Conservation (phyloP, 345 rosid genomes). For the Eucalyptus guilfoylei region DNA sequence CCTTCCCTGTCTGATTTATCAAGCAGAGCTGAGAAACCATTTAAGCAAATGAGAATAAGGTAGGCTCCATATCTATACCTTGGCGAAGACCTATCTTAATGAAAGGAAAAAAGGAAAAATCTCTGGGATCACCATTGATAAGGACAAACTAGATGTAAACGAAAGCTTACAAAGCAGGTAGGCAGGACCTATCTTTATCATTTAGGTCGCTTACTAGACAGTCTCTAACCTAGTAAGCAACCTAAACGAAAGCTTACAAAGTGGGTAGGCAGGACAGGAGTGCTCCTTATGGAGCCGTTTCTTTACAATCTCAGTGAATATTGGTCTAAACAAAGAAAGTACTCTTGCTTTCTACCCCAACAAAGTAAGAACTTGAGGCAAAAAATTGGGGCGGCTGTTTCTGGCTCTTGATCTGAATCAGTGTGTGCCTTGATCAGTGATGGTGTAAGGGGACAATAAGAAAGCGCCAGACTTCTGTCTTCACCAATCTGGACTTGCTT, state of each 20-base stretch:
- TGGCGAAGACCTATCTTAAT: background rate
- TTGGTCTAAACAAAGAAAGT: background rate
- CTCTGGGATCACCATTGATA: background rate
- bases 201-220: too few relatives aligned
- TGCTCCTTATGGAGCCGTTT: background rate
- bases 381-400: background rate
- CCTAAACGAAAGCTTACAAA: background rate
- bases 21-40: background rate
- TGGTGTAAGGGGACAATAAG: background rate
- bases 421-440: background rate
- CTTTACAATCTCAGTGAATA: background rate
- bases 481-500: background rate
- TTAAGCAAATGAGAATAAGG: background rate
- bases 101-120: background rate
- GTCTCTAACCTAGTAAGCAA: too few relatives aligned
- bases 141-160: background rate
- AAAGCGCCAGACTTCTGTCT: background rate
- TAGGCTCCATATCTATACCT: background rate
- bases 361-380: background rate
- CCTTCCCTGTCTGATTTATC: background rate
- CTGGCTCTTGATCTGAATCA: background rate
- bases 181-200: background rate
- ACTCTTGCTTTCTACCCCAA: background rate
- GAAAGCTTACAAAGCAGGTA: background rate
- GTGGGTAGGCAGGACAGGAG: background rate